A percentile compares a stretch with the other conserved stretches of the same genome.
phyloP scores from a whole-genome alignment of 2,329 filamentous ascomycete species.

The Colletotrichum agaves region DNA sequence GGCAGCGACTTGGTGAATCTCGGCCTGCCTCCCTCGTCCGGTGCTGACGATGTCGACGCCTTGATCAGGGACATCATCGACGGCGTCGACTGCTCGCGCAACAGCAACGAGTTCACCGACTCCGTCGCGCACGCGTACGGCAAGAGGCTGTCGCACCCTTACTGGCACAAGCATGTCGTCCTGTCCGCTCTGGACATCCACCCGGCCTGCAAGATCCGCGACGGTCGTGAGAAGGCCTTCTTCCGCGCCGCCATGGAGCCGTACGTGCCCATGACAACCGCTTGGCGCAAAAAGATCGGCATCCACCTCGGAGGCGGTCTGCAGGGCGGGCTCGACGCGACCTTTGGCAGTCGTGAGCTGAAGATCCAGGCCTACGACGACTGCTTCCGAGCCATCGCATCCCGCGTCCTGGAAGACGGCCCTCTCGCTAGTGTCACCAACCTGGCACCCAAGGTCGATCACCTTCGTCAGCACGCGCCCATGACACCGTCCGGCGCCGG shows the following conservation, averaged over 20 bases:
- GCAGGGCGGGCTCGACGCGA: conserved; percentile 6
- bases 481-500: no score
- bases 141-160: not conserved
- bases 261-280: not conserved
- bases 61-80: not conserved
- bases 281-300: conserved; percentile 14
- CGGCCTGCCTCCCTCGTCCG: not conserved
- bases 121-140: not conserved
- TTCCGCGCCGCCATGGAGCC: conserved; percentile 8
- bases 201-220: not conserved
- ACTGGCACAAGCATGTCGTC: not conserved
- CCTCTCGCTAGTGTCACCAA: no score
- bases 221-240: conserved; percentile 8
- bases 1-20: not conserved
- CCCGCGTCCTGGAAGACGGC: no score
- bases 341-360: no score
- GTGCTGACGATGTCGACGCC: not conserved
- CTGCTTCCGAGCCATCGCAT: no score
- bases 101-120: not conserved
- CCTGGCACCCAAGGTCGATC: no score
- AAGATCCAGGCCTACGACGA: no score
- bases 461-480: no score
- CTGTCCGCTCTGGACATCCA: not conserved
- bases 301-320: conserved; percentile 1
- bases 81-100: not conserved